phyloP scores from a whole-genome alignment of 768 basidiomycete genomes.

The Multifurca ochricompacta region DNA sequence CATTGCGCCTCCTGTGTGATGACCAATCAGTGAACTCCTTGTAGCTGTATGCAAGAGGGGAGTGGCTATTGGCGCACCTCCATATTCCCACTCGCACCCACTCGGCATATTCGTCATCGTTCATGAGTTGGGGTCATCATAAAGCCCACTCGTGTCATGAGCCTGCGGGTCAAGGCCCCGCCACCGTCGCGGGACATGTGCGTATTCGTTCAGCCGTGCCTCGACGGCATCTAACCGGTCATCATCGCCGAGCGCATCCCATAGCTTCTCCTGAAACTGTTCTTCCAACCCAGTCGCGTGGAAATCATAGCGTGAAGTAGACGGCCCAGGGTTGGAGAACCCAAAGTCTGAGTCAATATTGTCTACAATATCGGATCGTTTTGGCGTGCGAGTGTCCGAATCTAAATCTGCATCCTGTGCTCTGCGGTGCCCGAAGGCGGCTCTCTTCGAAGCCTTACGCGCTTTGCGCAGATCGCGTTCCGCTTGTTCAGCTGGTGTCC shows the following conservation, averaged over 20 bases:
- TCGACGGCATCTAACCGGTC: conserved; percentile 57
- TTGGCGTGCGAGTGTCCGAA: conserved; percentile 18
- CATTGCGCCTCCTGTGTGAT: conserved; percentile 63
- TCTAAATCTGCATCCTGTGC: background rate
- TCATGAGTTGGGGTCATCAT: conserved; percentile 46
- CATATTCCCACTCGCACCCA: conserved; percentile 87
- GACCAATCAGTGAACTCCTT: conserved; percentile 7
- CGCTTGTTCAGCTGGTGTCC: conserved; percentile 32
- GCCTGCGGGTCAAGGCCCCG: conserved; percentile 37
- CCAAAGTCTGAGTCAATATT: background rate
- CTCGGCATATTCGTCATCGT: conserved; percentile 82
- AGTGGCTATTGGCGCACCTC: conserved; percentile 43
- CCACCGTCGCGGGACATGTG: conserved; percentile 72
- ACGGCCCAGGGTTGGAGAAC: conserved; percentile 30
- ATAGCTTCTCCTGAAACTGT: conserved; percentile 72
- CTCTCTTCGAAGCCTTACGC: conserved; percentile 46
- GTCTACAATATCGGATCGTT: conserved; percentile 17
- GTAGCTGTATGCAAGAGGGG: background rate
- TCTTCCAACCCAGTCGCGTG: conserved; percentile 45
- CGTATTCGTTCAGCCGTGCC: conserved; percentile 56
- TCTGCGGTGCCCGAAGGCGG: conserved; percentile 20
- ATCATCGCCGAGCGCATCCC: conserved; percentile 65
- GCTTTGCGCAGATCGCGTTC: conserved; percentile 33
- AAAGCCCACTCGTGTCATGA: conserved; percentile 27
- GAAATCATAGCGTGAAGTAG: conserved; percentile 29